Conservation (phyloP, 176 grass and related monocot species). For the Oryza officinalis region DNA sequence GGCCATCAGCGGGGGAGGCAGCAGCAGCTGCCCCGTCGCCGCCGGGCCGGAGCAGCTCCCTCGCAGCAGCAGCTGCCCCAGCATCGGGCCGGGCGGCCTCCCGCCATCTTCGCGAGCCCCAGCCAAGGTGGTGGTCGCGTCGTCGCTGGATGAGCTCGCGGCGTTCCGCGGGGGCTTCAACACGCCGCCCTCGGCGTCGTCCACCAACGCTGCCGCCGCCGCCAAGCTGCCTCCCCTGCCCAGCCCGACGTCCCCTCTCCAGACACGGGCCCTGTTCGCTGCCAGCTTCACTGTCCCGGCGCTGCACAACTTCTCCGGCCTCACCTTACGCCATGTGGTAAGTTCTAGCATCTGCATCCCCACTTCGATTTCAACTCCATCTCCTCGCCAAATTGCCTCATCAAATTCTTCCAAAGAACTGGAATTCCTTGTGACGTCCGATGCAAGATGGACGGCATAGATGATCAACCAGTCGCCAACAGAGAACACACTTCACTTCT, state of each 20-base stretch:
- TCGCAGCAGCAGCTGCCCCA: conserved; percentile 36
- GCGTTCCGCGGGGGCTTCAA: conserved; percentile 42
- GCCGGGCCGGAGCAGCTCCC: not conserved
- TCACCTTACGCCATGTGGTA: conserved; percentile 36
- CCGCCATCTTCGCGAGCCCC: conserved; percentile 20
- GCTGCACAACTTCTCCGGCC: conserved; percentile 34
- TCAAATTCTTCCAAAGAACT: not conserved
- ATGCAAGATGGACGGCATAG: no score
- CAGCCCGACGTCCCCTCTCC: conserved; percentile 52
- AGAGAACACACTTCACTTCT: no score
- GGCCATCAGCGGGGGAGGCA: conserved; percentile 33
- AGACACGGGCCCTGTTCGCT: conserved; percentile 33
- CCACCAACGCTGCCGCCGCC: conserved; percentile 40
- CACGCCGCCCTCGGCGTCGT: conserved; percentile 62
- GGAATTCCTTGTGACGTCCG: not conserved
- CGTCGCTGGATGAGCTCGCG: conserved; percentile 40
- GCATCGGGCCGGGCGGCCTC: not conserved
- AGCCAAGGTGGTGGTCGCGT: conserved; percentile 26
- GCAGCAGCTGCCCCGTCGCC: conserved; percentile 37
- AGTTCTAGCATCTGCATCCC: not conserved
- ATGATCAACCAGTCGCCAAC: no score
- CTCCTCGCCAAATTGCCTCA: not conserved
- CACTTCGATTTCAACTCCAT: not conserved
- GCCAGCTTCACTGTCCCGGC: not conserved
- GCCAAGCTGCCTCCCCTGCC: conserved; percentile 59